phyloP scores from a whole-genome alignment of 2,329 filamentous ascomycete species.

The Scolecobasidium constrictum region DNA sequence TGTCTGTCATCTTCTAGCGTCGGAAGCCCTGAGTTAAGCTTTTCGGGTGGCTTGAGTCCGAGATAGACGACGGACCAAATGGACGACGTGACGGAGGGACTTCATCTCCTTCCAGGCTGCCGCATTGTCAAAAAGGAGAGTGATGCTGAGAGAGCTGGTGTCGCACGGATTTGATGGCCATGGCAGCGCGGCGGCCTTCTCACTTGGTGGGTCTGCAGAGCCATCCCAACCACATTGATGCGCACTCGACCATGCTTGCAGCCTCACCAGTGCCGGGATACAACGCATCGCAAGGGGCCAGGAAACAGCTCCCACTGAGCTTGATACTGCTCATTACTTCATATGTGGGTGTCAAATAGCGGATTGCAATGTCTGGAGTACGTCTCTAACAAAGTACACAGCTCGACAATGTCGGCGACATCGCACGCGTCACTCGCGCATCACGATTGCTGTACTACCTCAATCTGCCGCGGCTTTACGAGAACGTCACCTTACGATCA shows the following conservation, averaged over 20 bases:
- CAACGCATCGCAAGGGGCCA: not conserved
- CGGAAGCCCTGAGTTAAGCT: too few relatives aligned
- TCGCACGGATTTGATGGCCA: too few relatives aligned
- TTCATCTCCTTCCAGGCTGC: too few relatives aligned
- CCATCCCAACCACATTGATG: not conserved
- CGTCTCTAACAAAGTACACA: conserved; percentile 16
- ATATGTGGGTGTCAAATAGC: conserved; percentile 1
- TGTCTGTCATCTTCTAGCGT: too few relatives aligned
- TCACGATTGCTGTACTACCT: conserved; percentile 55
- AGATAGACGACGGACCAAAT: too few relatives aligned
- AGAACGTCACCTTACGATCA: conserved; percentile 43
- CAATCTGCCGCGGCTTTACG: conserved; percentile 50
- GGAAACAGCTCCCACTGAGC: not conserved
- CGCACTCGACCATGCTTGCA: not conserved
- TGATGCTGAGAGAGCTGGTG: too few relatives aligned
- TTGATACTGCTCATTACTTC: not conserved
- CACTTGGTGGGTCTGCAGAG: not conserved
- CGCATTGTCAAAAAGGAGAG: too few relatives aligned
- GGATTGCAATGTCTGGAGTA: too few relatives aligned
- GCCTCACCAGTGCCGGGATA: not conserved
- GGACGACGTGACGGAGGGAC: too few relatives aligned
- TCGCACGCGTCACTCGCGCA: conserved; percentile 48
- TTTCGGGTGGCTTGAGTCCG: too few relatives aligned
- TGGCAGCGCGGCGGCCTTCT: not conserved
- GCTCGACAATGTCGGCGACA: conserved; percentile 47